Evolutionary conservation across 768 basidiomycete genomes (phyloP), one percentile per base, ranked within the genome.

Genomic region (Strobilomyces dryophilus): DNA sequence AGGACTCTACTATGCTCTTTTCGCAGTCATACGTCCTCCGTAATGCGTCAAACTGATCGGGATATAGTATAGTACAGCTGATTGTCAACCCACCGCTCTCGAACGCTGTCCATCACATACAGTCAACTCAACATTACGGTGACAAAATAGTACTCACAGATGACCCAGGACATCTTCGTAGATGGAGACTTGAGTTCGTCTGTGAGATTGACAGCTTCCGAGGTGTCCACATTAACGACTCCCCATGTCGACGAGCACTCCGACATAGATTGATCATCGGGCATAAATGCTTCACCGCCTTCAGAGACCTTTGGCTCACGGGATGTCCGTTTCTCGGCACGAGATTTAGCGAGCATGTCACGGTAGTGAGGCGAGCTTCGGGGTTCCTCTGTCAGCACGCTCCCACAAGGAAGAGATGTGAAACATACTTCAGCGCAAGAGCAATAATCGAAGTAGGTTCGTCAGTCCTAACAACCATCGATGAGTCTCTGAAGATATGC

Each of bases 381-480:
- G 43, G 44, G 24, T 10, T 2, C 24, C 48, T 1, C 1, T 36
- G 14, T 63, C 27, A 62, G 56, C 8, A 34, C 49, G 43, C 52
- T n/a, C 17, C 18, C 41, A 24, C 24, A 36, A 29, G 15, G 45
- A 39, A 18, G 18, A 20, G n/a, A 29, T 14, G 45, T 47, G 15
- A 40, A 8, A 71, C 82, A 62, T 62, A 92, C 92, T 88, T 91
- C 45, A 99, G 72, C 6, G 93, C 92, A 52, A 98, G 84, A 8
- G 97, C 95, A 58, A 98, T 94, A 63, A 98, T 97, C 17, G 95
- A 98, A 0, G 95, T 97, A 3, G 95, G 97, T 65, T 99, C 97
- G 67, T 98, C 94, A 18, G 93, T 93, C 18, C 95, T 81, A 18
- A 99, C 88, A 47, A 98, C 85, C 82, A 98, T 95, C 2, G 88